Conservation (phyloP, 768 basidiomycete genomes). For the Trametes villosa region DNA sequence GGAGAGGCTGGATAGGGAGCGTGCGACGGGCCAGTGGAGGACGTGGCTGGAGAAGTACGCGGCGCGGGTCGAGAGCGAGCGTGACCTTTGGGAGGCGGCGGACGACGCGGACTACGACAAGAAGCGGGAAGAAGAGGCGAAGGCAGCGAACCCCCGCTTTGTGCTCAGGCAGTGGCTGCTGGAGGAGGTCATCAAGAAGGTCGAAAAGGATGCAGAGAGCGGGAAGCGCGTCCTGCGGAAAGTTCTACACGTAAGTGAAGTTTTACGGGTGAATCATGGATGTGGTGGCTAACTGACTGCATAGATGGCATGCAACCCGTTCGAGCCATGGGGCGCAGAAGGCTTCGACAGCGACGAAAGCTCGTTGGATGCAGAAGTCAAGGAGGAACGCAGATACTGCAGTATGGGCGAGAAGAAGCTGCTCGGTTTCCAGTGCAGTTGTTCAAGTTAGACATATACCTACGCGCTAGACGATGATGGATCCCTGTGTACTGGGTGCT, state of each 20-base stretch:
- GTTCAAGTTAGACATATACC: conserved; percentile 81
- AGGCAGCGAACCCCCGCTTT: conserved; percentile 83
- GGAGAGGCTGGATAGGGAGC: conserved; percentile 45
- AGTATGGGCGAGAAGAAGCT: conserved; percentile 73
- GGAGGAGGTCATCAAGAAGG: conserved; percentile 84
- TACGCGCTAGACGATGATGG: too few species aligned
- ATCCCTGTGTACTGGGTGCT: too few species aligned
- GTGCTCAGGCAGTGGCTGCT: conserved; percentile 94
- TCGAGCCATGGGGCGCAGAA: conserved; percentile 86
- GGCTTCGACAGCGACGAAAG: conserved; percentile 47
- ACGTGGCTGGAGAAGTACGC: conserved; percentile 70
- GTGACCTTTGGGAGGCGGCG: conserved; percentile 46
- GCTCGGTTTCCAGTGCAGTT: conserved; percentile 93
- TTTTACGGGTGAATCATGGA: neutral
- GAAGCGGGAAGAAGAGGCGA: conserved; percentile 55
- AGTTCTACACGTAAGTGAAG: conserved; percentile 71
- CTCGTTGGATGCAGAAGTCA: conserved; percentile 58
- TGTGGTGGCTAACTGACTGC: neutral
- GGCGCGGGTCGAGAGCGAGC: conserved; percentile 57
- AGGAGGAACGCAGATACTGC: conserved; percentile 77
- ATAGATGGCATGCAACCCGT: conserved; percentile 88
- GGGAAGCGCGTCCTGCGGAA: conserved; percentile 76
- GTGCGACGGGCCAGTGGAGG: conserved; percentile 56
- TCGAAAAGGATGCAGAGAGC: conserved; percentile 65
- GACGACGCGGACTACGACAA: conserved; percentile 43